These are phyloP conservation scores for Arthrinium puccinioides DNA, from an alignment of 2,329 filamentous ascomycete species.

Conservation along the genomic window DNA sequence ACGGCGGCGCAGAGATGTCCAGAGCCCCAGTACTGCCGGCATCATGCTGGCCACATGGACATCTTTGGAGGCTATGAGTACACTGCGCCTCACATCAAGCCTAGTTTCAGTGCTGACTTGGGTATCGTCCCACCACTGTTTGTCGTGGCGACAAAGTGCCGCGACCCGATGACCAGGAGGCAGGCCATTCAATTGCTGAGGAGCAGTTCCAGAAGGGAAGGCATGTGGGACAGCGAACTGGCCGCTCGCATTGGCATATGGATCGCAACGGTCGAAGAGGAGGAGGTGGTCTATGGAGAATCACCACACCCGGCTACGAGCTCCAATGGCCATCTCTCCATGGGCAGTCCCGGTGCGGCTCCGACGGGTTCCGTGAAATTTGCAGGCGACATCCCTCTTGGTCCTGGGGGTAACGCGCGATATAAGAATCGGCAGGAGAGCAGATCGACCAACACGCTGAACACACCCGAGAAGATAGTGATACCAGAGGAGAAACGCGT, in stretches of 20 bases:
- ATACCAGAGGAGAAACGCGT: slow-evolving; percentile 48
- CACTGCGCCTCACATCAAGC: slow-evolving; percentile 45
- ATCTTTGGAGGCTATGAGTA: slow-evolving; percentile 35
- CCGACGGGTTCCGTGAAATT: slow-evolving; percentile 24
- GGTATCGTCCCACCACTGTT: slow-evolving; percentile 60
- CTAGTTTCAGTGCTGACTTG: slow-evolving; percentile 56
- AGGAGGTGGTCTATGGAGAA: slow-evolving; percentile 24
- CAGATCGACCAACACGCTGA: slow-evolving; percentile 9
- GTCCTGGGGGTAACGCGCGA: slow-evolving; percentile 36
- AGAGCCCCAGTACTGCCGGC: slow-evolving; percentile 34
- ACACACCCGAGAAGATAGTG: slow-evolving; percentile 13
- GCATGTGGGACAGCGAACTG: slow-evolving; percentile 62
- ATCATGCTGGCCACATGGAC: slow-evolving; percentile 27
- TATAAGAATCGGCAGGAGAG: slow-evolving; percentile 26
- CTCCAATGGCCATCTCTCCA: slow-evolving; percentile 17
- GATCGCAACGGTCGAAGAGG: slow-evolving; percentile 49
- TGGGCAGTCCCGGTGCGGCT: slow-evolving; percentile 13
- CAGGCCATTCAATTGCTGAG: slow-evolving; percentile 55
- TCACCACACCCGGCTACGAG: slow-evolving; percentile 13
- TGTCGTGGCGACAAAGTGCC: slow-evolving; percentile 59
- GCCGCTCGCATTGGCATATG: slow-evolving; percentile 47
- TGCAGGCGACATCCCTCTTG: slow-evolving; percentile 26
- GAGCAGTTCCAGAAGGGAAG: slow-evolving; percentile 55
- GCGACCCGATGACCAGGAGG: slow-evolving; percentile 47
- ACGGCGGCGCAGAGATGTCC: slow-evolving; percentile 39